Percentiles rank a stretch among this genome's conserved stretches.
These are phyloP conservation scores for Dryadomyces quercus-mongolicae DNA, from an alignment of 2,329 filamentous ascomycete genomes.

Conservation along the genomic window DNA sequence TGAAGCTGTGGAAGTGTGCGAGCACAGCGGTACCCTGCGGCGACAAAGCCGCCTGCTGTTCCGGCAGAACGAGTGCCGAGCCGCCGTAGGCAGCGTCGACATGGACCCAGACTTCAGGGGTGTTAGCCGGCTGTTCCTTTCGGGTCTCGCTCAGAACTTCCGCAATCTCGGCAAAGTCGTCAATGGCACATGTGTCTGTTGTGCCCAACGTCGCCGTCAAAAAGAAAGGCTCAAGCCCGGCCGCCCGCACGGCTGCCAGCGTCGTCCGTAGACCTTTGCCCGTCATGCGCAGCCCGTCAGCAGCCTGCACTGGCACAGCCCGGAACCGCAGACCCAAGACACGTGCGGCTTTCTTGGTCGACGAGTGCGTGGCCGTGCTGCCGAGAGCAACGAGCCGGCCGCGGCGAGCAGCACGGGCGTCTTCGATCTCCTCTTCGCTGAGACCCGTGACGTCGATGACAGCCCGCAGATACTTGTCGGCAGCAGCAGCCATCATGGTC, in stretches of 20 bases:
- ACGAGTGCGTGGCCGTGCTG: conserved; percentile 69
- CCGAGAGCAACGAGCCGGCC: conserved; percentile 69
- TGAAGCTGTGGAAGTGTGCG: conserved; percentile 69
- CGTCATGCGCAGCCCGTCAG: conserved; percentile 59
- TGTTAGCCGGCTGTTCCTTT: conserved; percentile 9
- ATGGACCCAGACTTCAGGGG: conserved; percentile 67
- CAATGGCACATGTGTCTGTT: conserved; percentile 77
- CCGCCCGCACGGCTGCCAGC: conserved; percentile 51
- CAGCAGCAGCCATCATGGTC: conserved; percentile 75
- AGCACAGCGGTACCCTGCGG: conserved; percentile 38
- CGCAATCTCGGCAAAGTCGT: conserved; percentile 64
- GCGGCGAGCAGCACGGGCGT: conserved; percentile 53
- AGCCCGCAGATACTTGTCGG: conserved; percentile 61
- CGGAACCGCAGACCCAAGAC: conserved; percentile 77
- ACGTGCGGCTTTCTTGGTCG: conserved; percentile 75
- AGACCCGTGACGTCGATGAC: conserved; percentile 23
- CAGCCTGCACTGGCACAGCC: conserved; percentile 49
- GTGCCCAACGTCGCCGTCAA: conserved; percentile 75
- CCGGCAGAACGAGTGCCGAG: conserved; percentile 67
- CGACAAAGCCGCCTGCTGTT: conserved; percentile 43
- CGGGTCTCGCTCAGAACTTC: conserved; percentile 25
- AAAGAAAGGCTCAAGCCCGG: conserved; percentile 75
- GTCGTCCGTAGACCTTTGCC: conserved; percentile 47
- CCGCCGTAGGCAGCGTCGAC: conserved; percentile 91
- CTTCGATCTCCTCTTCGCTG: conserved; percentile 46